phyloP scores from a whole-genome alignment of 768 basidiomycete species.

The Zangia roseola region DNA sequence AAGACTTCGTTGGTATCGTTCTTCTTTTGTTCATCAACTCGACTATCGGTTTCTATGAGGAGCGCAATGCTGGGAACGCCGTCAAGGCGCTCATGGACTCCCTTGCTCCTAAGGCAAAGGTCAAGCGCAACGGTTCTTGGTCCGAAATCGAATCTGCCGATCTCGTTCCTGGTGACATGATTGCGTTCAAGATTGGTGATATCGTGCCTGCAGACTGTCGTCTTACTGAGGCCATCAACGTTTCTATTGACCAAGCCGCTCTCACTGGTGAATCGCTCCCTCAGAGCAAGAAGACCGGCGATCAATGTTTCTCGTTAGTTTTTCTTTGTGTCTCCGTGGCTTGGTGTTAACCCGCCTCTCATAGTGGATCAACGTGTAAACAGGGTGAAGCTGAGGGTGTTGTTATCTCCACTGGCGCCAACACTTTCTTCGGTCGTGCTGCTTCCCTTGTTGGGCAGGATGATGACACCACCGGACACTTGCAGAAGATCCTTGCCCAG shows the following conservation, averaged over 20 bases:
- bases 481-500: slow-evolving; percentile 97
- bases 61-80: slow-evolving; percentile 95
- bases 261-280: slow-evolving; percentile 97
- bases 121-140: slow-evolving; percentile 85
- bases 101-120: slow-evolving; percentile 95
- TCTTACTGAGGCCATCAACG: slow-evolving; percentile 94
- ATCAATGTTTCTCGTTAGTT: slow-evolving; percentile 97
- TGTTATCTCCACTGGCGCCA: slow-evolving; percentile 96
- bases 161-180: slow-evolving; percentile 93
- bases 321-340: not conserved
- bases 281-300: slow-evolving; percentile 85
- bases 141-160: slow-evolving; percentile 85
- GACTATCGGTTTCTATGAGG: slow-evolving; percentile 97
- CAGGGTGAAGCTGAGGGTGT: slow-evolving; percentile 99
- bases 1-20: slow-evolving; percentile 96
- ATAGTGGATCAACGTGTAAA: slow-evolving; percentile 94
- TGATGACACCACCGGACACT: slow-evolving; percentile 96
- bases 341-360: not conserved
- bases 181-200: slow-evolving; percentile 99
- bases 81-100: slow-evolving; percentile 99
- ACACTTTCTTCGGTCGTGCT: slow-evolving; percentile 99
- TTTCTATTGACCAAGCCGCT: slow-evolving; percentile 97
- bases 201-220: slow-evolving; percentile 98
- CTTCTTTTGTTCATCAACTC: slow-evolving; percentile 93
- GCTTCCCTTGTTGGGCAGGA: slow-evolving; percentile 97